These are phyloP conservation scores for Malus hybrid DNA, from an alignment of 331 rosid species.

Conservation along the genomic window DNA sequence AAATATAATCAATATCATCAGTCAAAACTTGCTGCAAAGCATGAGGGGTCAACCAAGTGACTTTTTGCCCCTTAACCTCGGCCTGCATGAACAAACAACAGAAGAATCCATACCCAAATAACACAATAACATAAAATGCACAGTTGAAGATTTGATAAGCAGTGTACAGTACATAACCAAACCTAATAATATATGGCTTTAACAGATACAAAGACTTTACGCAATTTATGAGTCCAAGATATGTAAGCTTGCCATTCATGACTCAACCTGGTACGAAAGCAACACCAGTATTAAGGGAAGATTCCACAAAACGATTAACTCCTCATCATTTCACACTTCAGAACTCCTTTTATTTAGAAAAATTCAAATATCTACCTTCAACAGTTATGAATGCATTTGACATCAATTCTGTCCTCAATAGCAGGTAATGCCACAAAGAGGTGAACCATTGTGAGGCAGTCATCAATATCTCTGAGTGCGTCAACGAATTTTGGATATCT, in stretches of 20 bases:
- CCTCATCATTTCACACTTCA: neutral
- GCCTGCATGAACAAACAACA: too few relatives aligned
- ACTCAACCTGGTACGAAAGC: conserved; percentile 42
- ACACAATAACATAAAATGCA: neutral
- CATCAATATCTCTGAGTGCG: conserved; percentile 90
- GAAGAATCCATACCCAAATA: too few relatives aligned
- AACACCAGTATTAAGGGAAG: neutral
- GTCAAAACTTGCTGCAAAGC: too few relatives aligned
- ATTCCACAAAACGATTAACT: neutral
- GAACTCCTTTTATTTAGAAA: neutral
- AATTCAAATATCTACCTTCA: conserved; percentile 31
- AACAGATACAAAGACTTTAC: conserved; percentile 73
- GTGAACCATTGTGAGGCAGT: conserved; percentile 83
- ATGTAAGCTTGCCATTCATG: conserved; percentile 92
- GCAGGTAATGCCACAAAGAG: conserved; percentile 89
- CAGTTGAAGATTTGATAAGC: neutral
- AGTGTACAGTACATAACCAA: neutral
- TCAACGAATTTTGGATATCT: conserved; percentile 65
- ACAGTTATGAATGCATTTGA: conserved; percentile 52
- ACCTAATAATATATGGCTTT: conserved; percentile 95
- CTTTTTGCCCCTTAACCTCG: too few relatives aligned
- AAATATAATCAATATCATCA: too few relatives aligned
- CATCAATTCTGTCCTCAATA: conserved; percentile 57
- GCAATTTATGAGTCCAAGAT: conserved; percentile 65
- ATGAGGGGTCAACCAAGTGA: too few relatives aligned